Evolutionary conservation across 495 filamentous ascomycete species (phyloP).

Genomic region (Penicillium daleae): DNA sequence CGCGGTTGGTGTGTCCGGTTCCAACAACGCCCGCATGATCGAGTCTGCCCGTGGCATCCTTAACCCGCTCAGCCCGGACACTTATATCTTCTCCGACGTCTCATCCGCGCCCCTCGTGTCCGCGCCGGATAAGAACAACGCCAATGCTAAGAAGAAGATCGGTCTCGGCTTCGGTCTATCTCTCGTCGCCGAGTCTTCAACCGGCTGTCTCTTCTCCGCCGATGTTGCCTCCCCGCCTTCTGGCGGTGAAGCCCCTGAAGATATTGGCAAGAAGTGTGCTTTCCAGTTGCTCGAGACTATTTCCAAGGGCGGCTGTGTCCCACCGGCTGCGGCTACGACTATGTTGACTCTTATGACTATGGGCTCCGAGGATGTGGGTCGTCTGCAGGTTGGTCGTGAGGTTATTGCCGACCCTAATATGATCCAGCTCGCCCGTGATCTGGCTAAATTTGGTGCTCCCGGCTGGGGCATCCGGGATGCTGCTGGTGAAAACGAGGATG

Average conservation of each 20-base stretch:
- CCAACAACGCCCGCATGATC: slow-evolving; percentile 95
- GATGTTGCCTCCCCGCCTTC: slow-evolving; percentile 80
- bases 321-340: slow-evolving; percentile 65
- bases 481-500: slow-evolving; percentile 62
- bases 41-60: slow-evolving; percentile 84
- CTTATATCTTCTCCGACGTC: slow-evolving; percentile 81
- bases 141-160: slow-evolving; percentile 65
- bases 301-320: slow-evolving; percentile 79
- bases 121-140: slow-evolving; percentile 61
- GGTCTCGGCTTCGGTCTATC: slow-evolving; percentile 90
- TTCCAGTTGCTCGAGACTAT: slow-evolving; percentile 86
- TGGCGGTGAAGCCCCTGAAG: slow-evolving; percentile 84
- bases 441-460: slow-evolving; percentile 80
- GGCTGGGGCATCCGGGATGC: slow-evolving; percentile 86
- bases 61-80: slow-evolving; percentile 82
- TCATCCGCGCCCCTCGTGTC: slow-evolving; percentile 72
- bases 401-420: slow-evolving; percentile 78
- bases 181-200: slow-evolving; percentile 88
- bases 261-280: slow-evolving; percentile 84
- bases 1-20: slow-evolving; percentile 82
- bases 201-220: slow-evolving; percentile 81
- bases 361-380: slow-evolving; percentile 78
- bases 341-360: slow-evolving; percentile 93
- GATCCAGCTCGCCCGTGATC: slow-evolving; percentile 77
- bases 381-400: slow-evolving; percentile 64